Base-by-base conservation (phyloP, 2,329 filamentous ascomycete genomes). In the Phialophora tarda region DNA sequence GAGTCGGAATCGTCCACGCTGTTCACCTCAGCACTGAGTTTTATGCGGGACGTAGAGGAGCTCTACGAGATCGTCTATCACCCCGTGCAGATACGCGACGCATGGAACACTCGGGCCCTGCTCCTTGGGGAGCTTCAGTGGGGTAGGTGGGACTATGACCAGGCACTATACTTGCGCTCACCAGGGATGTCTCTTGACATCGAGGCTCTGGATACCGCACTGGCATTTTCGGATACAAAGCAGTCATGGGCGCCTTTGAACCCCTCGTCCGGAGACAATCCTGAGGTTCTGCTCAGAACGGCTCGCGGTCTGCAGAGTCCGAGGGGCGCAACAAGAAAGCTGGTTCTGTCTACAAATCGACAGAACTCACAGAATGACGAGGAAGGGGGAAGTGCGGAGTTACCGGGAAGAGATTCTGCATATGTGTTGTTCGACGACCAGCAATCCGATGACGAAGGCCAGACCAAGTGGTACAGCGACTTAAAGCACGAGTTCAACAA, bases 131-230 rank as follows among this genome's bases (percentile, higher is more conserved):
- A 73, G 30, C 59, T 73, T 10, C 69, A 71, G 47, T 65, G 66
- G 61, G 64, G 61, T 3, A 51, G 47, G 11, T 73, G 71, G 71
- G 64, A 63, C 4, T 82, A 82, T 67, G 78, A 81, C 57, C 77
- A 79, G 47, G 77, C 81, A 0, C 68, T 82, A 1, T 82, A 80
- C 68, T 70, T 82, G 3, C 78, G 77, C 44, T 77, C 77, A 0
- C 80, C 80, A 0, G 80, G 80, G 0, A 63, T 82, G 50, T 67
- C 79, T 0, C 69, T 80, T 30, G 76, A 82, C 55, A 76, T 74
- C 0, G 71, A 72, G 6, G 77, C 75, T 28, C 67, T 82, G 17
- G 79, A 82, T 62, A 63, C 74, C 3, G 69, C 80, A 48, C 71
- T 82, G n/a, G 71, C 51, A 10, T 59, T 65, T 4, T 30, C 47